Evolutionary conservation across 2,329 filamentous ascomycete species (phyloP).

Genomic region (Neopestalotiopsis rosae): DNA sequence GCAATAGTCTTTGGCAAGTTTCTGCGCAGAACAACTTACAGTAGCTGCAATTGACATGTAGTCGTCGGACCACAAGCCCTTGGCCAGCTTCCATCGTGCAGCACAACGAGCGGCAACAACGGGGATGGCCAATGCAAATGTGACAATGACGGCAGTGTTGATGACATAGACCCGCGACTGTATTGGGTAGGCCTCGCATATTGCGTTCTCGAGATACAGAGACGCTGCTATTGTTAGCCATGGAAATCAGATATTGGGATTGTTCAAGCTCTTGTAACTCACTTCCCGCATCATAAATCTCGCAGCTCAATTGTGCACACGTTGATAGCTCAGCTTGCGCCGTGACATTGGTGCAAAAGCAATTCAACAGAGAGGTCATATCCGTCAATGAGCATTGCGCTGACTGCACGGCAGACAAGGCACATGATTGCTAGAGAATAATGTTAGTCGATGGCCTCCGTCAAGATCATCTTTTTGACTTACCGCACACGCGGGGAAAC

Average conservation of each 20-base stretch:
- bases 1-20: not conserved
- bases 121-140: constrained; percentile 1
- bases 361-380: not conserved
- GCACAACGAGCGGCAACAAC: constrained; percentile 2
- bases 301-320: not conserved
- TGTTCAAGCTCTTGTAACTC: not conserved
- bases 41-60: constrained; percentile 7
- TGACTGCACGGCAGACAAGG: constrained; percentile 1
- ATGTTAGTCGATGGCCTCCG: not conserved
- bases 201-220: not conserved
- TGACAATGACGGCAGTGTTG: constrained; percentile 3
- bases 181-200: constrained; percentile 12
- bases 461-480: not conserved
- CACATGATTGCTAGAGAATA: not conserved
- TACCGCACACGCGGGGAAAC: not conserved
- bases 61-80: constrained; percentile 1
- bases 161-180: not conserved
- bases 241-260: not conserved
- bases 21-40: not conserved
- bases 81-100: constrained; percentile 3
- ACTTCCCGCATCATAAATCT: not conserved
- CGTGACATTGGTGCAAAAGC: constrained; percentile 10
- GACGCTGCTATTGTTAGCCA: not conserved
- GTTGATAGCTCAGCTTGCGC: not conserved
- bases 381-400: not conserved